Conservation (phyloP, 1,284 basidiomycete species). For the Rhodotorula sp. region DNA sequence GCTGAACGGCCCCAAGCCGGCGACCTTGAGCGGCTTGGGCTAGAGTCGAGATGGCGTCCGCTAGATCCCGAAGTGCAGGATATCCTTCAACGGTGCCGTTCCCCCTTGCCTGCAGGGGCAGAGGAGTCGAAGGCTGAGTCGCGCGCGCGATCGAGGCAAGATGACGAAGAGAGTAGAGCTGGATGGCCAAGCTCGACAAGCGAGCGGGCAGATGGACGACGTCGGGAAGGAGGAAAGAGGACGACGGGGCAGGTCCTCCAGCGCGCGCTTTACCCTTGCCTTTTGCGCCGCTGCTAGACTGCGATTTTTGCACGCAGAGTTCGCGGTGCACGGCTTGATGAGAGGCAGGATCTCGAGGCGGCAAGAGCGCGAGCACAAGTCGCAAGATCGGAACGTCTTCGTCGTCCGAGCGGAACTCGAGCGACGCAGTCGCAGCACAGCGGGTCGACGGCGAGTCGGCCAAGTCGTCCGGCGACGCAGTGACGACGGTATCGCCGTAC, state of each 20-base stretch:
- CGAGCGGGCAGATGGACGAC: conserved; percentile 31
- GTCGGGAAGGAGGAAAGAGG: conserved; percentile 33
- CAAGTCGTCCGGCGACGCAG: conserved; percentile 16
- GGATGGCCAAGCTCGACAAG: conserved; percentile 32
- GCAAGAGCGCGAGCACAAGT: conserved; percentile 19
- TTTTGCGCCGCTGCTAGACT: not conserved
- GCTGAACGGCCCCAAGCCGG: not conserved
- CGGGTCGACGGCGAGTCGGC: conserved; percentile 3
- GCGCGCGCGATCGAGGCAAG: conserved; percentile 37
- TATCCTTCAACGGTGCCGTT: conserved; percentile 5
- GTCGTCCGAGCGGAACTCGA: conserved; percentile 32
- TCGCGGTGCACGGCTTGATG: conserved; percentile 12
- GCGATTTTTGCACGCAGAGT: conserved; percentile 3
- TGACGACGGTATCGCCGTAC: conserved; percentile 30
- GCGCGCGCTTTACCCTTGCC: conserved; percentile 25
- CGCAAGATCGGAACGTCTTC: conserved; percentile 24
- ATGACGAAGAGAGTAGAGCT: conserved; percentile 38
- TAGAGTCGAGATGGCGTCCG: conserved; percentile 9
- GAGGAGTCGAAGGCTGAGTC: conserved; percentile 19
- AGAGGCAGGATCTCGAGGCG: conserved; percentile 2
- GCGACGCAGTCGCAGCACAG: conserved; percentile 28
- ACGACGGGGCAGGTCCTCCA: fast-evolving
- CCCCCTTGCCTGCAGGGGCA: not conserved
- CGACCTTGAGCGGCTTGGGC: not conserved
- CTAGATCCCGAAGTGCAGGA: conserved; percentile 17